These are phyloP conservation scores for Monosporascus sp. DNA, from an alignment of 2,329 filamentous ascomycete genomes.

Conservation along the genomic window DNA sequence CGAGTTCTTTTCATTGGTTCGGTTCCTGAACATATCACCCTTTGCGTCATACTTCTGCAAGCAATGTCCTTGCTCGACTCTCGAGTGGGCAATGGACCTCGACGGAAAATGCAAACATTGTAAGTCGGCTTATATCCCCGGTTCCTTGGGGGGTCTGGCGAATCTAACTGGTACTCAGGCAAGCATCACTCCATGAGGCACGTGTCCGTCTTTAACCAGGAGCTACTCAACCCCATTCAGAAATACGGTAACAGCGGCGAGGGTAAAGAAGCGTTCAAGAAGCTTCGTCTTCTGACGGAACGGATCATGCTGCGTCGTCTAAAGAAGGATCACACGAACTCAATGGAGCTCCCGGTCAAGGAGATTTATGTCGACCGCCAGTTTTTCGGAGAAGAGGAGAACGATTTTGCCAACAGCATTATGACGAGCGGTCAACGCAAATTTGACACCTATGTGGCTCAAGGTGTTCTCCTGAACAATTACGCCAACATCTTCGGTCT, in stretches of 20 bases:
- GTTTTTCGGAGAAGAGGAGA: slow-evolving; percentile 94
- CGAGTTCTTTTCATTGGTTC: slow-evolving; percentile 90
- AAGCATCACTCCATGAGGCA: slow-evolving; percentile 35
- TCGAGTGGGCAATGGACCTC: slow-evolving; percentile 78
- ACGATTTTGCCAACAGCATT: slow-evolving; percentile 91
- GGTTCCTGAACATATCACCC: slow-evolving; percentile 82
- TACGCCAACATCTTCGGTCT: slow-evolving; percentile 98
- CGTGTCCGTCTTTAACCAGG: slow-evolving; percentile 87
- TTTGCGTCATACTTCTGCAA: slow-evolving; percentile 96
- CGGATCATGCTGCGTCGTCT: slow-evolving; percentile 93
- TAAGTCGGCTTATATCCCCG: slow-evolving; percentile 36
- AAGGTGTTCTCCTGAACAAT: slow-evolving; percentile 91
- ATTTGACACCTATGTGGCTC: slow-evolving; percentile 93
- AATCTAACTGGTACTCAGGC: slow-evolving; percentile 15
- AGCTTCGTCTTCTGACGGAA: slow-evolving; percentile 82
- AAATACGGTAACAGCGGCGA: slow-evolving; percentile 54
- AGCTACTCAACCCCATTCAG: slow-evolving; percentile 80
- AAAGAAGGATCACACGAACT: slow-evolving; percentile 87
- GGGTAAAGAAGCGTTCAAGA: slow-evolving; percentile 67
- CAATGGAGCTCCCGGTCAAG: slow-evolving; percentile 95
- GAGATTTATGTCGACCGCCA: slow-evolving; percentile 88
- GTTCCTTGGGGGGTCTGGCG: too few relatives aligned
- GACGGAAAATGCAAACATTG: slow-evolving; percentile 68
- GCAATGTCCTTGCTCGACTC: slow-evolving; percentile 68
- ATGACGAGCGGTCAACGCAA: slow-evolving; percentile 86